Evolutionary conservation across 1,139 yeast genomes (phyloP).

Genomic region (Wickerhamomyces sp.): DNA sequence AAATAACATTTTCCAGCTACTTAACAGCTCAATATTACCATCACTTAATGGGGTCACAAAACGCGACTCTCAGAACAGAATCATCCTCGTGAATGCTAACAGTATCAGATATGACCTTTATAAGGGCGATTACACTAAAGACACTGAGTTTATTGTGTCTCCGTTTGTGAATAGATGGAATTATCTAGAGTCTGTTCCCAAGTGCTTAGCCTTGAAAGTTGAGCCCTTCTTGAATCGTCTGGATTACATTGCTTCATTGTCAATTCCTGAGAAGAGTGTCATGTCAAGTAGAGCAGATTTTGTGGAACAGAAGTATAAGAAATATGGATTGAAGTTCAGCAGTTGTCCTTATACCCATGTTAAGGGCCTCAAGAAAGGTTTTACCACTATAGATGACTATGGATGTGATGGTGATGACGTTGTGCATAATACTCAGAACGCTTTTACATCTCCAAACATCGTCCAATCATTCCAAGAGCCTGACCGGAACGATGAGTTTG

Average conservation of each 20-base stretch:
- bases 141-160: conserved; percentile 76
- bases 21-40: conserved; percentile 56
- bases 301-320: neutral
- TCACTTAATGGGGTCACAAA: conserved; percentile 36
- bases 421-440: conserved; percentile 56
- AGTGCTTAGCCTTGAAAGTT: conserved; percentile 25
- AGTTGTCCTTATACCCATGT: conserved; percentile 26
- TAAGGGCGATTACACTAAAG: conserved; percentile 79
- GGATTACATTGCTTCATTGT: conserved; percentile 14
- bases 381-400: conserved; percentile 75
- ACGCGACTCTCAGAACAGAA: conserved; percentile 37
- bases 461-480: conserved; percentile 43
- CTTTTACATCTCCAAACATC: conserved; percentile 70
- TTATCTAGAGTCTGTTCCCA: conserved; percentile 26
- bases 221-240: conserved; percentile 26
- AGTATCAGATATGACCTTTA: conserved; percentile 84
- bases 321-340: neutral
- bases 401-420: conserved; percentile 91
- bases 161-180: conserved; percentile 84
- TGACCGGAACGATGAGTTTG: conserved; percentile 23
- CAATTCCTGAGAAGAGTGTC: conserved; percentile 13
- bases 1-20: conserved; percentile 54
- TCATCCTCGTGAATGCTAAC: conserved; percentile 78
- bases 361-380: conserved; percentile 43
- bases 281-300: neutral